These are phyloP conservation scores for Fraxinus albicans DNA, from an alignment of 305 asterid species.

Conservation along the genomic window DNA sequence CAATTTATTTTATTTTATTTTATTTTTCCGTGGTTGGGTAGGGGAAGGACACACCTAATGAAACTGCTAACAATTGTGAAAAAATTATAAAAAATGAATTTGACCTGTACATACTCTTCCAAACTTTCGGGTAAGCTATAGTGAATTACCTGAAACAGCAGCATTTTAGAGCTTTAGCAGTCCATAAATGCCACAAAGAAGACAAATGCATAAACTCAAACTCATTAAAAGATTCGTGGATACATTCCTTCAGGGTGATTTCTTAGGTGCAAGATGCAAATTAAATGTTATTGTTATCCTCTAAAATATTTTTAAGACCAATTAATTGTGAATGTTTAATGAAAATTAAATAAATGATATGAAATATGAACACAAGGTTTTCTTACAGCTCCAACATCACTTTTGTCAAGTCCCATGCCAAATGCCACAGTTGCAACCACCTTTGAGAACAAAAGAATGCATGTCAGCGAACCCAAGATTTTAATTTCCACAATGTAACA, in stretches of 20 bases:
- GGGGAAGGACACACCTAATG: not conserved
- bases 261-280: not conserved
- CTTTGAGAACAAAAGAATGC: conserved; percentile 44
- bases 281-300: not conserved
- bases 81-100: conserved; percentile 18
- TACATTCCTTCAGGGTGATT: not conserved
- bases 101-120: conserved; percentile 98
- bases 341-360: not conserved
- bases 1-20: not conserved
- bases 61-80: conserved; percentile 21
- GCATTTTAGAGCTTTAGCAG: not conserved
- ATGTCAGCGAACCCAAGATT: conserved; percentile 21
- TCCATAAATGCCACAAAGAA: not conserved
- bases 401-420: conserved; percentile 99
- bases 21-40: not conserved
- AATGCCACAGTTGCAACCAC: conserved; percentile 99
- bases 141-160: conserved; percentile 74
- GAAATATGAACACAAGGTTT: conserved; percentile 24
- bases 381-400: conserved; percentile 96
- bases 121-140: conserved; percentile 94
- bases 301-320: conserved; percentile 4
- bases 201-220: not conserved
- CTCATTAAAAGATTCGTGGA: not conserved
- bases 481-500: not conserved
- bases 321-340: not conserved